Conservation (phyloP, 257 asterid species). For the Hygrophila difformis region DNA sequence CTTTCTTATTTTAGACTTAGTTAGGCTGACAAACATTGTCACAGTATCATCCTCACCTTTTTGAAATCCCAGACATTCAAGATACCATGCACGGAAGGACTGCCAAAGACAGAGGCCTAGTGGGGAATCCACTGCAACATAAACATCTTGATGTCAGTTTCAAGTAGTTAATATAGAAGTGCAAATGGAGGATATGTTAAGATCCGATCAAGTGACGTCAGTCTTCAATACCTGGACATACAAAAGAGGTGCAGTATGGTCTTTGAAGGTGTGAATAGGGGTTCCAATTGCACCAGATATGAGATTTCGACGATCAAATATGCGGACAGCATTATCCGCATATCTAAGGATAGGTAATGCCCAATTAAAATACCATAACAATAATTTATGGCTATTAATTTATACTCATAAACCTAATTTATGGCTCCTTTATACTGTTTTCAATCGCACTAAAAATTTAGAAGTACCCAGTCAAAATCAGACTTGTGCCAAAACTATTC, state of each 20-base stretch:
- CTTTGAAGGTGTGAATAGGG: conserved; percentile 80
- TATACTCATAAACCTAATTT: too few species aligned
- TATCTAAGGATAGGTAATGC: conserved; percentile 42
- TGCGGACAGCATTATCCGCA: conserved; percentile 79
- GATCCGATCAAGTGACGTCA: too few species aligned
- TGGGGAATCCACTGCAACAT: conserved; percentile 88
- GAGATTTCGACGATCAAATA: conserved; percentile 92
- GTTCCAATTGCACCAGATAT: conserved; percentile 78
- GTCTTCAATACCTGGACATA: conserved; percentile 78
- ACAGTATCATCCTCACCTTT: conserved; percentile 46
- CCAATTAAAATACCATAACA: not conserved
- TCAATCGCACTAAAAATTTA: conserved; percentile 1
- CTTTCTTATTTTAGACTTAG: too few species aligned
- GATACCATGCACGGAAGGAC: conserved; percentile 94
- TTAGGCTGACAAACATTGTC: too few species aligned
- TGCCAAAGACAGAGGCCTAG: conserved; percentile 82
- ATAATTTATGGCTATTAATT: too few species aligned
- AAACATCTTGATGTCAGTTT: conserved; percentile 4
- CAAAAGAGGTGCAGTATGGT: conserved; percentile 84
- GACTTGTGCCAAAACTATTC: conserved; percentile 80
- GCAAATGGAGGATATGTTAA: too few species aligned
- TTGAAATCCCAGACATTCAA: conserved; percentile 84
- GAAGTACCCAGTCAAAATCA: conserved; percentile 83
- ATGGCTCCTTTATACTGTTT: too few species aligned
- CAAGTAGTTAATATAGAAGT: conserved; percentile 7